Evolutionary conservation across 305 asterid species (phyloP).

Genomic region (Ilex paraguariensis): DNA sequence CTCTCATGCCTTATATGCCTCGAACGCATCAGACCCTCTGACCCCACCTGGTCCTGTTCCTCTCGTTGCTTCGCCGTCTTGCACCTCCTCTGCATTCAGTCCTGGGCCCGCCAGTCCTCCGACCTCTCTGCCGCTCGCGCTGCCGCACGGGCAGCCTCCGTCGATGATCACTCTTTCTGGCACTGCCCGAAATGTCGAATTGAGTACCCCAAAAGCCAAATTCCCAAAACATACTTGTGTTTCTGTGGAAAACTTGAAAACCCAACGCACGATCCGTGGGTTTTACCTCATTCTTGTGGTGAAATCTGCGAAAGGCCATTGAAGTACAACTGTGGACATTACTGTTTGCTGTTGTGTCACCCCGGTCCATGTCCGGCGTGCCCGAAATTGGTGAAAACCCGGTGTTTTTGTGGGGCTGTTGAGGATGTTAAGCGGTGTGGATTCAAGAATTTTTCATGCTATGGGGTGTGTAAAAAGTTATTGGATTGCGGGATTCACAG

Average conservation of each 20-base stretch:
- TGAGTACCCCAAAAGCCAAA: constrained; percentile 61
- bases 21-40: constrained; percentile 72
- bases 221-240: constrained; percentile 65
- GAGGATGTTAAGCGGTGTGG: constrained; percentile 88
- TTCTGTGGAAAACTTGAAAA: constrained; percentile 76
- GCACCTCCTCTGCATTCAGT: constrained; percentile 90
- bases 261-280: constrained; percentile 89
- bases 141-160: constrained; percentile 56
- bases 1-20: constrained; percentile 97
- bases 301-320: constrained; percentile 72
- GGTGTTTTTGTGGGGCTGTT: constrained; percentile 63
- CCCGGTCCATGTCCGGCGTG: constrained; percentile 96
- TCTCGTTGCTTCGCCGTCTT: constrained; percentile 81
- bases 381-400: constrained; percentile 63
- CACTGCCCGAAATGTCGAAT: constrained; percentile 94
- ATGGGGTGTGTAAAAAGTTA: constrained; percentile 41
- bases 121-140: constrained; percentile 69
- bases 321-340: constrained; percentile 70
- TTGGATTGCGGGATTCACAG: constrained; percentile 64
- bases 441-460: constrained; percentile 72
- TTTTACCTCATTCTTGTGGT: constrained; percentile 90
- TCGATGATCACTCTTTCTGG: constrained; percentile 51
- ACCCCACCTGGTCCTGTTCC: constrained; percentile 94
- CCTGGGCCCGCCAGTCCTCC: constrained; percentile 86
- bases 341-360: constrained; percentile 72